Evolutionary conservation across 176 grass and related monocot genomes (phyloP).

Genomic region (Miscanthus lutarioriparius): DNA sequence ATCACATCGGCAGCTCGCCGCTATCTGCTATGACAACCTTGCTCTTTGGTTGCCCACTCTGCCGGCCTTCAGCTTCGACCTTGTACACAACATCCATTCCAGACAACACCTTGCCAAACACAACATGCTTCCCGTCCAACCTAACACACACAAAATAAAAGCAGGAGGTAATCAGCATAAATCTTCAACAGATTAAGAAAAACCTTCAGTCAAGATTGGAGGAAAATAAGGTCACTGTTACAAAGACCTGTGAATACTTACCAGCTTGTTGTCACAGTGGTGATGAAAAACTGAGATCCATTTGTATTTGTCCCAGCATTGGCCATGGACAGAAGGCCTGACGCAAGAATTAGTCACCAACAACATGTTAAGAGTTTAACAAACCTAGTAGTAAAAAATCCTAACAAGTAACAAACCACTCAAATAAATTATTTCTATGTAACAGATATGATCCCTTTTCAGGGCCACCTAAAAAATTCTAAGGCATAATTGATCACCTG

Average conservation of each 20-base stretch:
- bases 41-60: slow-evolving; percentile 80
- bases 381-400: neutral
- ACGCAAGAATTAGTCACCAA: slow-evolving; percentile 6
- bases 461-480: neutral
- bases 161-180: neutral
- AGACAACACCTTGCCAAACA: slow-evolving; percentile 94
- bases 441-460: neutral
- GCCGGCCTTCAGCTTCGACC: slow-evolving; percentile 83
- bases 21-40: slow-evolving; percentile 78
- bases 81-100: slow-evolving; percentile 99
- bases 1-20: slow-evolving; percentile 73
- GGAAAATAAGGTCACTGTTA: neutral
- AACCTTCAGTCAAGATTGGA: neutral
- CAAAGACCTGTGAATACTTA: slow-evolving; percentile 45
- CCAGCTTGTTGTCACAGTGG: slow-evolving; percentile 95
- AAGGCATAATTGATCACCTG: slow-evolving; percentile 42
- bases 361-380: neutral
- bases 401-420: neutral
- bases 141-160: slow-evolving; percentile 29
- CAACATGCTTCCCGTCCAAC: slow-evolving; percentile 97
- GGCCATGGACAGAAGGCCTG: slow-evolving; percentile 93
- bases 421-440: neutral
- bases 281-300: slow-evolving; percentile 98
- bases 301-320: slow-evolving; percentile 89
- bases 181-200: neutral